Percentiles rank a stretch among this genome's conserved stretches.
phyloP scores from a whole-genome alignment of 2,329 filamentous ascomycete genomes.

The Graphilbum ipis-grandicollis region DNA sequence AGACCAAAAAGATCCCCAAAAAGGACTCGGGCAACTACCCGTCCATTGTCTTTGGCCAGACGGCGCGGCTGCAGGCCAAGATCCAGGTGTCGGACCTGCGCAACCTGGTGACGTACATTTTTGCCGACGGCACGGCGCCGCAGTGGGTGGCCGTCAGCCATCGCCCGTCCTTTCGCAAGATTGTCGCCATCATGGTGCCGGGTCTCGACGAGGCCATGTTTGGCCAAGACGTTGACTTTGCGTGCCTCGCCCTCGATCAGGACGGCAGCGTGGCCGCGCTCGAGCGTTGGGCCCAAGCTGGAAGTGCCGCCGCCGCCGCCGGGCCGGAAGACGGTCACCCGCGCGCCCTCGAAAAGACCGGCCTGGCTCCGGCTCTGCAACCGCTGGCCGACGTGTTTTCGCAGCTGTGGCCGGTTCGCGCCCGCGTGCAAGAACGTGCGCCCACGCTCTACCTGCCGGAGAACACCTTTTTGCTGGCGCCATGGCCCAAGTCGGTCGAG shows the following conservation, averaged over 20 bases:
- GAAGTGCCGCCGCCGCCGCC: constrained; percentile 6
- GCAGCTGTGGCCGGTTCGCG: constrained; percentile 76
- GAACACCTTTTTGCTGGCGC: constrained; percentile 63
- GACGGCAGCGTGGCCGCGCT: constrained; percentile 14
- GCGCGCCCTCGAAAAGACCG: constrained; percentile 29
- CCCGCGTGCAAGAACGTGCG: constrained; percentile 65
- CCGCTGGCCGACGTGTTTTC: constrained; percentile 69
- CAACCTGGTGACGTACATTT: constrained; percentile 46
- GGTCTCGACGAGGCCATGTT: constrained; percentile 88
- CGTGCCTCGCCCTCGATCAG: constrained; percentile 22
- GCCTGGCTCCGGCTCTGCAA: constrained; percentile 35
- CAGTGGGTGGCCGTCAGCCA: constrained; percentile 48
- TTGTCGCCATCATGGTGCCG: constrained; percentile 82
- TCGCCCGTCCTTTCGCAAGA: constrained; percentile 51
- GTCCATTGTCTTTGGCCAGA: constrained; percentile 37
- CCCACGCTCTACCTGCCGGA: constrained; percentile 75
- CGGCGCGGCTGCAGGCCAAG: constrained; percentile 40
- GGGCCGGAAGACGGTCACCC: constrained; percentile 20
- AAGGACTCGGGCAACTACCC: constrained; percentile 40
- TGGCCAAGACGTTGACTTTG: constrained; percentile 37
- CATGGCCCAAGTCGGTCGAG: constrained; percentile 50
- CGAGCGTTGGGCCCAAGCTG: constrained; percentile 17
- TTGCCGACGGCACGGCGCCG: constrained; percentile 46
- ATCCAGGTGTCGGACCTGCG: constrained; percentile 46
- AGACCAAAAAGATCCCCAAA: constrained; percentile 39